Base-by-base conservation (phyloP, 352 stramenopile genomes). In the Phytophthora uliginosa region DNA sequence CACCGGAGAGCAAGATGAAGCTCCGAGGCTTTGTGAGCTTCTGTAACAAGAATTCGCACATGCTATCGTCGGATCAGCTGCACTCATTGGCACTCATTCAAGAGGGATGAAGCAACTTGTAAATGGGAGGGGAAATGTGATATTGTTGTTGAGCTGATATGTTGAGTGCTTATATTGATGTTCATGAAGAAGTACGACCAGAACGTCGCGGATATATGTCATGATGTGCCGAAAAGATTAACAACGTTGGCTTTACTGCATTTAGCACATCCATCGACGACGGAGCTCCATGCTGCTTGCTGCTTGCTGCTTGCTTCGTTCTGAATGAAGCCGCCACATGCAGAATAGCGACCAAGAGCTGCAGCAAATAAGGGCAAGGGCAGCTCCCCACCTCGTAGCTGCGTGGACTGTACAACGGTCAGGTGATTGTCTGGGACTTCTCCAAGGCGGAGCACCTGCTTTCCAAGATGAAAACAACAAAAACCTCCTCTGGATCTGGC, bases 371-470 rank as follows among this genome's bases (percentile, higher is more conserved):
- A 80, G 59, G 36, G 10, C 12, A 15, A 42, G 24, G 12, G 84
- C 85, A 13, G 81, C 94, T 62, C 94, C 95, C 18, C 79, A 96
- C 51, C 77, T 98, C 50, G 80, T 98, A 15, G 89, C 85, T 12
- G 93, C 66, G 24, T 0, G 93, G 92, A 12, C 82, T 94, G 7
- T 88, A 94, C 73, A 98, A 92, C 63, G 93, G 91, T 10, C 94
- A 98, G 74, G 91, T 98, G 24, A 71, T 98, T 31, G 81, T 98
- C 12, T 98, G 95, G 95, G 94, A 98, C 69, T 94, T 95, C 34
- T 83, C 76, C 13, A 94, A 97, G 26, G 82, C 89, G 1, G 88
- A 98, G 58, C 77, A 84, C 20, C 54, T 82, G 42, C 82, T 91
- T 47, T 81, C 76, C 38, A 91, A 90, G 62, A 81, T 80, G 54